phyloP scores from a whole-genome alignment of 148 eudicot genomes.

The Persicaria tinctoria region DNA sequence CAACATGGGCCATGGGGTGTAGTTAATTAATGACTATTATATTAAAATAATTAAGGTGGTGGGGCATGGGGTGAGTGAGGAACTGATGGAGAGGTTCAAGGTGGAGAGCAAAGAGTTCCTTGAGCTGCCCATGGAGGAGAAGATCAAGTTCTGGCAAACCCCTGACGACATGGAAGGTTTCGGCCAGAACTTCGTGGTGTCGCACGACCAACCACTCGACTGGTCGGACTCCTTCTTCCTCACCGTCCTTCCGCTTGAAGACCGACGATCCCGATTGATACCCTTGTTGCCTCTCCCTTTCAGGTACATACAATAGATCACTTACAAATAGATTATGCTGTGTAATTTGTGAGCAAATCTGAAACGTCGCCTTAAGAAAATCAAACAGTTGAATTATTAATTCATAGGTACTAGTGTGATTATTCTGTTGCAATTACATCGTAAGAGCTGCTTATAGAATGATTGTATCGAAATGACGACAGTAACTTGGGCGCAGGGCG shows the following conservation, averaged over 20 bases:
- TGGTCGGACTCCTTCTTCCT: conserved; percentile 56
- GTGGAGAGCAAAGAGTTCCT: conserved; percentile 26
- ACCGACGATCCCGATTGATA: conserved; percentile 29
- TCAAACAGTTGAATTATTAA: too few relatives aligned
- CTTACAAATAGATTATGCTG: too few relatives aligned
- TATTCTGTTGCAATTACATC: too few relatives aligned
- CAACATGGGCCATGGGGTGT: too few relatives aligned
- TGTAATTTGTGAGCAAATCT: too few relatives aligned
- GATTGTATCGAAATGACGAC: too few relatives aligned
- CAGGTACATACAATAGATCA: conserved; percentile 20
- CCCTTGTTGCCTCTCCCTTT: conserved; percentile 28
- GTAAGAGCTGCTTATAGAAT: too few relatives aligned
- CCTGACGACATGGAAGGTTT: conserved; percentile 47
- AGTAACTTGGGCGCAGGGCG: too few relatives aligned
- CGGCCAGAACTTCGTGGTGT: conserved; percentile 49
- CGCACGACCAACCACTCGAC: conserved; percentile 50
- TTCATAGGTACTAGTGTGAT: too few relatives aligned
- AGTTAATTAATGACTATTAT: too few relatives aligned
- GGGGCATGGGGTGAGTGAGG: conserved; percentile 40
- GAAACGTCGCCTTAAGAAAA: too few relatives aligned
- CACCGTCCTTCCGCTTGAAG: conserved; percentile 31
- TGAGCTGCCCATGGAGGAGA: conserved; percentile 36
- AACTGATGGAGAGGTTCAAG: conserved; percentile 34
- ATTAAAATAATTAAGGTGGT: too few relatives aligned
- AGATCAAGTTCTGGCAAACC: conserved; percentile 34